Evolutionary conservation across 2,329 filamentous ascomycete species (phyloP).

Genomic region (Cladosporium velox): DNA sequence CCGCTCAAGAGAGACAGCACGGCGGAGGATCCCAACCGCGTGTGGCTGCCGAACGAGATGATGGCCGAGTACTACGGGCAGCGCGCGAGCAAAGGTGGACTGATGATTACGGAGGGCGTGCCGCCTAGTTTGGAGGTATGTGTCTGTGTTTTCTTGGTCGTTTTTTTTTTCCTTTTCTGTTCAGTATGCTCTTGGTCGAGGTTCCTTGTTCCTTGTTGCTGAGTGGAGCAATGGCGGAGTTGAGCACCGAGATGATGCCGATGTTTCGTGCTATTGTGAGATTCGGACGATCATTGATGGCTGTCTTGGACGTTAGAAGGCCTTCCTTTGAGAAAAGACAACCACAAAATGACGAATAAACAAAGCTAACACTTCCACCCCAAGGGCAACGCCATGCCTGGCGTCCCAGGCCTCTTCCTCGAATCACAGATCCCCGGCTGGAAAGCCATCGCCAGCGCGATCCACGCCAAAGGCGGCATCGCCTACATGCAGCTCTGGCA

Average conservation of each 20-base stretch:
- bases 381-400: constrained; percentile 33
- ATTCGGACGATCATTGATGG: neutral
- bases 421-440: constrained; percentile 50
- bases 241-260: neutral
- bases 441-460: constrained; percentile 53
- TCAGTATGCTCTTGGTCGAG: neutral
- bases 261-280: neutral
- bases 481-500: constrained; percentile 52
- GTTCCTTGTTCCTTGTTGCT: neutral
- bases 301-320: neutral
- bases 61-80: constrained; percentile 41
- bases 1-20: constrained; percentile 47
- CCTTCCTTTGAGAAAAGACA: neutral
- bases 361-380: neutral
- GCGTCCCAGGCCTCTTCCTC: constrained; percentile 35
- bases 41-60: constrained; percentile 37
- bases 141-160: neutral
- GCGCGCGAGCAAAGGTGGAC: constrained; percentile 36
- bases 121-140: constrained; percentile 29
- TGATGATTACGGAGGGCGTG: constrained; percentile 40
- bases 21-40: constrained; percentile 47
- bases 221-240: neutral
- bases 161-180: neutral
- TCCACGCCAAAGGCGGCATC: constrained; percentile 54
- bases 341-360: neutral